Evolutionary conservation across 768 basidiomycete species (phyloP).

Genomic region (Favolaschia claudopus): DNA sequence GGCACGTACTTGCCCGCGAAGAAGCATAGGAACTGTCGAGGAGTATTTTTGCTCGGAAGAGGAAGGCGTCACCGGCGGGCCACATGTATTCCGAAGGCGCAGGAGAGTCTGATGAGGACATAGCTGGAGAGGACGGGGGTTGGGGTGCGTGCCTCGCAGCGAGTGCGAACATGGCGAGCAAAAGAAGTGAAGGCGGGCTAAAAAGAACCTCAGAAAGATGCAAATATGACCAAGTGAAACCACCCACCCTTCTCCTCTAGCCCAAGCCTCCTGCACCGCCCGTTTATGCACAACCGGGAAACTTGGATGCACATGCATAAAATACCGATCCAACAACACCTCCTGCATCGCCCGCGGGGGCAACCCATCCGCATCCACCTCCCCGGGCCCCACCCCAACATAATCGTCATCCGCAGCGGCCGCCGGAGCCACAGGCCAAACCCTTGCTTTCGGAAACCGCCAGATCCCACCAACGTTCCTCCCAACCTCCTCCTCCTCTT

Average conservation of each 20-base stretch:
- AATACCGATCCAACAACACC: constrained; percentile 78
- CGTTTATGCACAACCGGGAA: constrained; percentile 82
- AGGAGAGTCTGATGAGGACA: constrained; percentile 49
- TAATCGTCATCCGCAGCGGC: constrained; percentile 25
- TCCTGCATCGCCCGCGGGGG: constrained; percentile 69
- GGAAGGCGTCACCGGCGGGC: constrained; percentile 79
- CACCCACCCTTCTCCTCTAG: constrained; percentile 39
- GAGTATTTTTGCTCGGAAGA: constrained; percentile 69
- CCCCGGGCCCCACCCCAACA: constrained; percentile 41
- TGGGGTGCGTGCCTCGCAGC: constrained; percentile 73
- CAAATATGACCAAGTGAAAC: neutral
- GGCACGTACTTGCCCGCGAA: constrained; percentile 78
- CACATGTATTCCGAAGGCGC: constrained; percentile 61
- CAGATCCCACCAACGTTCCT: constrained; percentile 82
- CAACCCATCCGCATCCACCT: constrained; percentile 48
- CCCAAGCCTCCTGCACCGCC: constrained; percentile 69
- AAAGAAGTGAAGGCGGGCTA: constrained; percentile 64
- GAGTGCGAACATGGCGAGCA: constrained; percentile 85
- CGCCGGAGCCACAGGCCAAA: constrained; percentile 75
- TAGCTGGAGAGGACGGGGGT: constrained; percentile 38
- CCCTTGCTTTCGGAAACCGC: constrained; percentile 88
- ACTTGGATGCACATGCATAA: constrained; percentile 79
- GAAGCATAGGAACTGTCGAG: constrained; percentile 73
- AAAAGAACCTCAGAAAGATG: neutral
- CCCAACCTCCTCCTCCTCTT: constrained; percentile 63